Evolutionary conservation across 805 yeast species (phyloP), one percentile per base, ranked within the genome.

Genomic region (Saccharomycopsis guyanensis): DNA sequence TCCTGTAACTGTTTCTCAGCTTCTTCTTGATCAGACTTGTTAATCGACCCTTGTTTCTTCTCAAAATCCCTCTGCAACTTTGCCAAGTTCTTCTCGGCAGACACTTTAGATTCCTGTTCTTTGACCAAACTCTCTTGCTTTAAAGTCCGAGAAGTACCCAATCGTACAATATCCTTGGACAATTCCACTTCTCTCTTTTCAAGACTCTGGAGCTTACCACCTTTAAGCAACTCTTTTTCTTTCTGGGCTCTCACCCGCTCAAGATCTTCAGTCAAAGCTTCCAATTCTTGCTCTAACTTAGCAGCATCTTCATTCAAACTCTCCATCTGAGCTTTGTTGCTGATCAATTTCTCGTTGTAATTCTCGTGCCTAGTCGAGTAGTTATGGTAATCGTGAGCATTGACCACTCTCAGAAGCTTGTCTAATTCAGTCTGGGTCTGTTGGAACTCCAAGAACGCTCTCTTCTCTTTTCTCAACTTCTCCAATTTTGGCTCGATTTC

Each of bases 401-500:
- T 80, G 1, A 87, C 84, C 1, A 86, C 72, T 54, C 84, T 73
- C 15, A 83, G 71, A 29, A 84, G 64, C 37, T 81, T 79, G 61
- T 91, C 97, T 49, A 86, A 66, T 56, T 86, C 88, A 4, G 85
- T 70, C 56, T 85, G 93, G 8, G 84, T 76, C 47, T 84, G 87
- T 65, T 91, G 97, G 61, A 74, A 89, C 58, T 91, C 97, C 31
- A 88, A 62, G 57, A 83, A 89, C 23, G 78, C 70, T 57, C 93
- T 75, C 64, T 88, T 91, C 56, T 91, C 96, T 45, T 73, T 73
- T 51, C 94, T 73, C 42, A 89, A 68, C 57, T 82, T 81, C 47
- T 83, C 89, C 42, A 93, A 69, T 59, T 88, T 87, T 3, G 98
- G 98, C 59, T 86, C 95, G 50, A 93, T 91, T 61, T 93, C 97